Evolutionary conservation across 2,329 filamentous ascomycete genomes (phyloP).

Genomic region (Huntiella moniliformis): DNA sequence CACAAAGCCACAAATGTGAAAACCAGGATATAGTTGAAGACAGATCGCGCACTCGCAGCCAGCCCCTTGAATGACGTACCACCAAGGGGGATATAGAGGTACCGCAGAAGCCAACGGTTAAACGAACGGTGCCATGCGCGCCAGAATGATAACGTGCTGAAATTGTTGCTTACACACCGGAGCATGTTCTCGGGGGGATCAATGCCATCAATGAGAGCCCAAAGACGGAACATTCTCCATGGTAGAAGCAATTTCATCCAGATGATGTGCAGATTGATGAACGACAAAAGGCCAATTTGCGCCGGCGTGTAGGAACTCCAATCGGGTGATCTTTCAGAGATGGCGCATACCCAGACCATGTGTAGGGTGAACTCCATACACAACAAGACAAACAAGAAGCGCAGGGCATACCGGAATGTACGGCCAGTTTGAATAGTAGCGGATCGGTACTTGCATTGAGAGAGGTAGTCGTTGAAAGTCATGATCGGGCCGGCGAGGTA

Average conservation of each 20-base stretch:
- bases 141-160: slow-evolving; percentile 82
- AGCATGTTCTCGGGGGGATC: slow-evolving; percentile 98
- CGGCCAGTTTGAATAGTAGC: slow-evolving; percentile 51
- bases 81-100: slow-evolving; percentile 83
- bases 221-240: slow-evolving; percentile 98
- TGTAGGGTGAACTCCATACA: slow-evolving; percentile 85
- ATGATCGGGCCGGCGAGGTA: slow-evolving; percentile 87
- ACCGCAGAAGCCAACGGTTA: slow-evolving; percentile 86
- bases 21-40: slow-evolving; percentile 62
- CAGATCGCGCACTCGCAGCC: slow-evolving; percentile 32
- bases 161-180: slow-evolving; percentile 89
- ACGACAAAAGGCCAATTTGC: slow-evolving; percentile 77
- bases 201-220: slow-evolving; percentile 74
- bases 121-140: slow-evolving; percentile 88
- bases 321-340: slow-evolving; percentile 58
- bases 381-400: slow-evolving; percentile 62
- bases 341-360: slow-evolving; percentile 84
- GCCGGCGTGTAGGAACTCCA: slow-evolving; percentile 75
- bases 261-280: slow-evolving; percentile 91
- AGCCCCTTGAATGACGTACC: slow-evolving; percentile 37
- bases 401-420: slow-evolving; percentile 63
- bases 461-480: slow-evolving; percentile 96
- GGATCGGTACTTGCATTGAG: slow-evolving; percentile 57
- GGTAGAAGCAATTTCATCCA: slow-evolving; percentile 95
- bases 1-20: slow-evolving; percentile 96